Percentiles rank a stretch among this genome's conserved stretches.
These are phyloP conservation scores for Rhizophagus sp. DNA, from an alignment of 192 early-diverging fungal genomes.

Conservation along the genomic window DNA sequence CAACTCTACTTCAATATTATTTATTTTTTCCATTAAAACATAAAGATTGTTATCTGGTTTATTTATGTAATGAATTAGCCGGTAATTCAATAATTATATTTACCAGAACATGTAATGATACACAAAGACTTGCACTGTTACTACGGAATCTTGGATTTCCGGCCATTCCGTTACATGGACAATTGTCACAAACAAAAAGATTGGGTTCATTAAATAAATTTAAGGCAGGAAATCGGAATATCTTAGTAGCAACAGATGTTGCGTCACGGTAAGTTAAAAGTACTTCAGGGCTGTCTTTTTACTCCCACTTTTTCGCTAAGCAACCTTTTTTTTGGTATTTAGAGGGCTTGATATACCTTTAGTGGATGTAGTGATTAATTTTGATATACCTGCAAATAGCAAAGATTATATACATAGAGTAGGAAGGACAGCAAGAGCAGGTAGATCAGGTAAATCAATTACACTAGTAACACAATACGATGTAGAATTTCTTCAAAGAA, in stretches of 20 bases:
- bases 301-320: neutral
- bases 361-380: conserved; percentile 96
- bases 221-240: conserved; percentile 84
- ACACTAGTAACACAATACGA: conserved; percentile 92
- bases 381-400: conserved; percentile 88
- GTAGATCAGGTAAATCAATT: conserved; percentile 75
- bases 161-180: conserved; percentile 92
- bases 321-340: conserved; percentile 9
- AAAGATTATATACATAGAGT: conserved; percentile 91
- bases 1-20: conserved; percentile 93
- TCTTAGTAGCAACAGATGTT: conserved; percentile 95
- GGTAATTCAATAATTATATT: conserved; percentile 93
- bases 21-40: conserved; percentile 95
- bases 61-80: conserved; percentile 91
- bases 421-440: conserved; percentile 83
- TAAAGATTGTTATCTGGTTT: conserved; percentile 93
- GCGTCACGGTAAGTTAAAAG: conserved; percentile 63
- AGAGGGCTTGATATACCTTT: conserved; percentile 93
- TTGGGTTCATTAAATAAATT: conserved; percentile 93
- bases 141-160: conserved; percentile 93
- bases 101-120: conserved; percentile 84
- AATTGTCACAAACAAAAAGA: conserved; percentile 90
- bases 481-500: conserved; percentile 90
- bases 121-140: conserved; percentile 83
- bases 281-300: neutral